Evolutionary conservation across 208 protist species (phyloP).

Genomic region (Willaertia magna): DNA sequence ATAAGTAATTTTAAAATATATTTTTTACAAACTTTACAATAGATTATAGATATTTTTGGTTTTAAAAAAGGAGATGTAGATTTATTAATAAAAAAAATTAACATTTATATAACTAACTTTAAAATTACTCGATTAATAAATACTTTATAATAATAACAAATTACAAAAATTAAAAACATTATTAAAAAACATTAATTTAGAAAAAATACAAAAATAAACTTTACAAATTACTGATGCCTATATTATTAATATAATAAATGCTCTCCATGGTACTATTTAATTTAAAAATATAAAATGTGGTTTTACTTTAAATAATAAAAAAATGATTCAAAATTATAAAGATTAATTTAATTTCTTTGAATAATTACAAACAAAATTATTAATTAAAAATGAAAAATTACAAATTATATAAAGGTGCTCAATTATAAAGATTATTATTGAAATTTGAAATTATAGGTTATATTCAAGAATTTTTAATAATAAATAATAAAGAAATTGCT

Average conservation of each 20-base stretch:
- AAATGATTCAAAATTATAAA: conserved; percentile 6
- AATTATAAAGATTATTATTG: conserved; percentile 37
- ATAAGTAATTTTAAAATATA: too few relatives aligned
- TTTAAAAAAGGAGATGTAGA: conserved; percentile 39
- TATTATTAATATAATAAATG: conserved; percentile 22
- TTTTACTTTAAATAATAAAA: conserved; percentile 32
- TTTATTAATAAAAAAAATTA: conserved; percentile 24
- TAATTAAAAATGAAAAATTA: conserved; percentile 31
- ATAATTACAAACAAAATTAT: conserved; percentile 17
- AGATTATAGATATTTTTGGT: neutral
- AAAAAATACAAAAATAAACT: conserved; percentile 22
- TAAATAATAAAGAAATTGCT: conserved; percentile 38
- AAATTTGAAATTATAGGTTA: conserved; percentile 45
- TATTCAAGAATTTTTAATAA: conserved; percentile 34
- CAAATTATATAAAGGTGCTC: conserved; percentile 39
- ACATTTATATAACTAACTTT: conserved; percentile 24
- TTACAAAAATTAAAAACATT: conserved; percentile 24
- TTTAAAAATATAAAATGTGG: conserved; percentile 33
- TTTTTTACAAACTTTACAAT: neutral
- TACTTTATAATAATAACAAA: neutral
- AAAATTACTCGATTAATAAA: conserved; percentile 19
- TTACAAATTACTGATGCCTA: conserved; percentile 26
- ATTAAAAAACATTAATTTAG: conserved; percentile 28
- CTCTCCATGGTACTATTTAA: conserved; percentile 35
- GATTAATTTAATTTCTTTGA: conserved; percentile 27